Base-by-base conservation (phyloP, 2,329 filamentous ascomycete genomes). In the Hypocreales sp. region DNA sequence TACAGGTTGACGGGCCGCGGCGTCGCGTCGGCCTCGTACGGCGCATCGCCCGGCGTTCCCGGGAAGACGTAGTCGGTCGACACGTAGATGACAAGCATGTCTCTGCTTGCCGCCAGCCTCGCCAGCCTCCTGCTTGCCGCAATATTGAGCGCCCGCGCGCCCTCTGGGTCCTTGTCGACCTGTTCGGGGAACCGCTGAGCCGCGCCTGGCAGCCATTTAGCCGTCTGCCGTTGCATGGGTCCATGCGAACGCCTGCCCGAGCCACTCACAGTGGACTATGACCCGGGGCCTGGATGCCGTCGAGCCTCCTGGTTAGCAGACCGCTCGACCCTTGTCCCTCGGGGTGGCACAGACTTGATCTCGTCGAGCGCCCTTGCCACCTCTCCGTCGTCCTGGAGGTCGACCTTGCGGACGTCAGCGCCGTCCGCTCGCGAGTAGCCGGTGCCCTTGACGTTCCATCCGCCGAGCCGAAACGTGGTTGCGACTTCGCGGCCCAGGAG, bases 101-200 rank as follows among this genome's bases (percentile, higher is more conserved):
- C 66, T 40, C 71, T 67, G 16, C 60, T 46, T 1, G 72, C 66
- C 28, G 79, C 77, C n/a, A 72, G 61, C 22, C 60, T 50, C 8
- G 81, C 80, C 9, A 93, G 67, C 7, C 56, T 53, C 25, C 61
- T 56, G 25, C 80, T 79, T 3, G 82, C 78, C 4, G 70, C 62
- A 9, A 87, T 71, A 44, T 92, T 92, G 41, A 92, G 60, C 12
- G 64, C 65, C 33, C 67, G 68, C 4, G 83, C 81, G 29, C 72
- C 79, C 32, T 75, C 68, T 3, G 83, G 84, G 47, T 93, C 72
- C 37, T 70, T 67, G 41, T 84, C 78, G 44, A 84, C 87, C 46
- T 79, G 78, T 52, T 93, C 84, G 3, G 86, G 84, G 43, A 78
- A 92, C 35, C 82, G 73, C 51, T 92, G 86, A 24, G 84, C 84